Conservation (phyloP, 805 yeast genomes). For the Candida ipomoeae region DNA sequence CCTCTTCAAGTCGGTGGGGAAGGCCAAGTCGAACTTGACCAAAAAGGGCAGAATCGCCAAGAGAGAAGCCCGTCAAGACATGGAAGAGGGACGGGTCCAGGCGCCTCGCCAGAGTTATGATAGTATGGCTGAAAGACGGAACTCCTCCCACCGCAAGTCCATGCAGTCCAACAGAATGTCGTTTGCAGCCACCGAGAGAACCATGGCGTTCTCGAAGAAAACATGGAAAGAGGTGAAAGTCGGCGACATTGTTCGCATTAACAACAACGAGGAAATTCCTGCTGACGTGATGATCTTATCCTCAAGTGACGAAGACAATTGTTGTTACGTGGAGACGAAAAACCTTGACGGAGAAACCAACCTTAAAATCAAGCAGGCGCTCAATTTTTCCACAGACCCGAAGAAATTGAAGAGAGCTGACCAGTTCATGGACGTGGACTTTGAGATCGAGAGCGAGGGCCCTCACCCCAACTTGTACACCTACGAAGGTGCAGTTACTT, state of each 20-base stretch:
- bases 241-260: conserved; percentile 68
- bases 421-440: conserved; percentile 40
- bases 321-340: conserved; percentile 75
- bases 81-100: background rate
- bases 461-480: conserved; percentile 76
- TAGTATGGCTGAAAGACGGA: conserved; percentile 16
- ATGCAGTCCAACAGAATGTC: conserved; percentile 15
- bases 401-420: conserved; percentile 38
- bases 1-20: conserved; percentile 25
- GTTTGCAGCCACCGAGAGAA: conserved; percentile 12
- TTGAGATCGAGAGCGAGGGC: conserved; percentile 78
- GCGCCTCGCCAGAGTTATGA: conserved; percentile 31
- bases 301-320: conserved; percentile 64
- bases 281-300: conserved; percentile 66
- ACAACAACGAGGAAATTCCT: conserved; percentile 74
- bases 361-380: conserved; percentile 64
- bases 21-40: conserved; percentile 28
- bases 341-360: conserved; percentile 81
- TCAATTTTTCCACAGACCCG: conserved; percentile 54
- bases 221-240: conserved; percentile 67
- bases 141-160: conserved; percentile 9
- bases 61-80: conserved; percentile 5
- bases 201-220: conserved; percentile 23
- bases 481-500: conserved; percentile 62
- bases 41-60: conserved; percentile 35